These are phyloP conservation scores for Sanghuangporus weigelae DNA, from an alignment of 1,284 basidiomycete genomes.

Conservation along the genomic window DNA sequence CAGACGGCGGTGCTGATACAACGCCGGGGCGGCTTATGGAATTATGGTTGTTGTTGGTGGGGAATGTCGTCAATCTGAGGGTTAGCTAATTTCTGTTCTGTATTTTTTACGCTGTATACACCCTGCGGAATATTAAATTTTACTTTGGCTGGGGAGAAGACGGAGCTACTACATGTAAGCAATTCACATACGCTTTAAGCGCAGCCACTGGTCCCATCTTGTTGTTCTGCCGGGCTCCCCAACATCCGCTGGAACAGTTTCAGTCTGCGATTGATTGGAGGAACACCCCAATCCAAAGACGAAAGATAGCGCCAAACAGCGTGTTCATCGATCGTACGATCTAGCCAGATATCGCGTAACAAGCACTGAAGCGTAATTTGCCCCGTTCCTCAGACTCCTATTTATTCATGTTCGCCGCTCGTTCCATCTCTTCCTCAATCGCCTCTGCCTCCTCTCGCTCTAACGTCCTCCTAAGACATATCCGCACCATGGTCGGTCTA, in stretches of 20 bases:
- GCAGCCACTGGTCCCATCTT: not conserved
- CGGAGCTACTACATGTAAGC: too few relatives aligned
- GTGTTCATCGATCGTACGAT: constrained; percentile 26
- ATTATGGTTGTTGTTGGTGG: constrained; percentile 69
- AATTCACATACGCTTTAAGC: constrained; percentile 12
- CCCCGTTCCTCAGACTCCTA: constrained; percentile 17
- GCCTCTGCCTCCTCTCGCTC: constrained; percentile 35
- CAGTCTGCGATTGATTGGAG: not conserved
- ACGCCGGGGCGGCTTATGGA: constrained; percentile 50
- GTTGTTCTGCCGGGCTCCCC: not conserved
- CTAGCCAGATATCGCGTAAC: constrained; percentile 14
- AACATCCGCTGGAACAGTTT: not conserved
- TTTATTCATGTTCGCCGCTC: constrained; percentile 24
- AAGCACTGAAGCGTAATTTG: constrained; percentile 7
- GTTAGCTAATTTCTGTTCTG: constrained; percentile 18
- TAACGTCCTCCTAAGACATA: constrained; percentile 31
- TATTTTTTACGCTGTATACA: not conserved
- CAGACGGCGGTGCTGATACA: constrained; percentile 29
- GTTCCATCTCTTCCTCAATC: constrained; percentile 34
- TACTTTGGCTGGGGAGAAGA: not conserved
- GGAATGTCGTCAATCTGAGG: constrained; percentile 50
- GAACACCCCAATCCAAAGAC: not conserved
- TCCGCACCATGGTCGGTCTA: constrained; percentile 33
- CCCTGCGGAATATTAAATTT: not conserved
- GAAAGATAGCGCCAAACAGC: not conserved